Evolutionary conservation across 441 rosid genomes (phyloP), one percentile per base, ranked within the genome.

Genomic region (Breynia disticha): DNA sequence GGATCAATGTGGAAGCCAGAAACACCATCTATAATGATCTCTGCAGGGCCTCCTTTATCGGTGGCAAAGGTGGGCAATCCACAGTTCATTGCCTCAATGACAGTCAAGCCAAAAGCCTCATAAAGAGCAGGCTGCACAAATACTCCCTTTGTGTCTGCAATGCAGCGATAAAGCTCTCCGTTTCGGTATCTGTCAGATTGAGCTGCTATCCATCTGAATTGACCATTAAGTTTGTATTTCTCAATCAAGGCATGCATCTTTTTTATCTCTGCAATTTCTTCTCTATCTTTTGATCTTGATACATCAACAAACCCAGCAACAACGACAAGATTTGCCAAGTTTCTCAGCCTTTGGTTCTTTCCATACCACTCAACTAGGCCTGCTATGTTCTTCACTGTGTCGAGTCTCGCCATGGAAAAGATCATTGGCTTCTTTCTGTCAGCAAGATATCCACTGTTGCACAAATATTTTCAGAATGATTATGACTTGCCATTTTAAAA

Each of bases 351-450:
- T 42, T 71, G 80, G 74, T 79, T 87, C 72, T 79, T 84, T 17
- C 91, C 97, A 24, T 76, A 91, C 98, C 95, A 88, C 67, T 91
- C 96, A 1, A 80, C 79, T 58, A 91, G 76, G 47, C 97, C 95
- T 7, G 83, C 68, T 47, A 91, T 83, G 81, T 91, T 91, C 67
- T 91, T 91, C 44, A 91, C 95, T 0, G 80, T 76, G 65, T 86
- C 95, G 1, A 91, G 90, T 57, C 98, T 82, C 17, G 98, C 97
- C 98, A 91, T 91, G 10, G 98, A 83, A 78, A 91, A 86, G 55
- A 91, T 84, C 45, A 88, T 82, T 0, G 97, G 98, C 55, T 86
- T 91, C 55, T 67, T 74, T 66, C 61, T 69, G 50, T 83, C 94
- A 19, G 79, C 81, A 54, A 91, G 84, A 70, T 73, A 82, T 62